Evolutionary conservation across 257 asterid species (phyloP).

Genomic region (Nicotiana tabacum): DNA sequence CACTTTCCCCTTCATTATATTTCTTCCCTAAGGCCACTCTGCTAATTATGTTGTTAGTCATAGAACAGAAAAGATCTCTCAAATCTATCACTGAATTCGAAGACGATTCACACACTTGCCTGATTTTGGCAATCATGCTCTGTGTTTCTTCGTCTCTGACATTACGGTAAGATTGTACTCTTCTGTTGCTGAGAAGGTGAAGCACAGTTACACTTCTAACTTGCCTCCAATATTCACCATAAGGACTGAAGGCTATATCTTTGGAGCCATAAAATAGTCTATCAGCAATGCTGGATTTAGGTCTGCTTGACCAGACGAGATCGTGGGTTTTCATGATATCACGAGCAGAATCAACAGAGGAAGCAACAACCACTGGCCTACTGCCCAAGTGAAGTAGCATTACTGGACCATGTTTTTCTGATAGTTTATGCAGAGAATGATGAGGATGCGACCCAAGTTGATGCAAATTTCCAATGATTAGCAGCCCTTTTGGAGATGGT

Average conservation of each 20-base stretch:
- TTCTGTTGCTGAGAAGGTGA: not conserved
- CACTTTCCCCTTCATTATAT: conserved; percentile 2
- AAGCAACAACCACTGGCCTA: conserved; percentile 18
- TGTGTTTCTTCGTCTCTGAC: conserved; percentile 13
- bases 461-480: conserved; percentile 36
- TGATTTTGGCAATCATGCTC: not conserved
- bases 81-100: conserved; percentile 20
- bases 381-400: conserved; percentile 32
- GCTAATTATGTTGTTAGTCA: conserved; percentile 30
- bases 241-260: not conserved
- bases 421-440: conserved; percentile 20
- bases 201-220: too few relatives aligned
- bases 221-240: too few relatives aligned
- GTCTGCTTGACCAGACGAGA: conserved; percentile 19
- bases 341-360: conserved; percentile 29
- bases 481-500: conserved; percentile 41
- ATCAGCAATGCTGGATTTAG: not conserved
- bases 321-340: conserved; percentile 49
- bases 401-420: not conserved
- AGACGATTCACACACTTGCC: not conserved
- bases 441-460: conserved; percentile 30
- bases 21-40: not conserved
- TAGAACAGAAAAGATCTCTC: conserved; percentile 13
- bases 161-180: not conserved
- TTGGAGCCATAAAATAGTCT: conserved; percentile 2